phyloP scores from a whole-genome alignment of 306 rosid species.

The Vicia faba region DNA sequence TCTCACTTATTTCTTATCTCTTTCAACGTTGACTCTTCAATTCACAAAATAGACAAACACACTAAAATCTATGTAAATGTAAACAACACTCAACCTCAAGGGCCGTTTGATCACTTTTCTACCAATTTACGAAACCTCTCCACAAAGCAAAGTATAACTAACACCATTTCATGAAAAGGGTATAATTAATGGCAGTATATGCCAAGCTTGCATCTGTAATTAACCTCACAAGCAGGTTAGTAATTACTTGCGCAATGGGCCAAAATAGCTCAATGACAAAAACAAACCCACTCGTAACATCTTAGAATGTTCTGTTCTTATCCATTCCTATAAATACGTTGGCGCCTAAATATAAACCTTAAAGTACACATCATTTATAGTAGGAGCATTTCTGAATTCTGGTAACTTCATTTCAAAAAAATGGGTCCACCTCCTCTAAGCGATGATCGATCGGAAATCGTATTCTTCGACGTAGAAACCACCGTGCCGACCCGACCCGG shows the following conservation, averaged over 20 bases:
- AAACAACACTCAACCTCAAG: too few relatives aligned
- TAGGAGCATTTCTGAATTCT: slow-evolving; percentile 4
- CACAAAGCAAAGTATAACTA: slow-evolving; percentile 5
- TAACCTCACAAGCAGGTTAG: slow-evolving; percentile 32
- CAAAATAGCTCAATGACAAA: slow-evolving; percentile 22
- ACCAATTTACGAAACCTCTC: not conserved
- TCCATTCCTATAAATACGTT: not conserved
- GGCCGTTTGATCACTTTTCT: not conserved
- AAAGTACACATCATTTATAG: not conserved
- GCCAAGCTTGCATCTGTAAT: slow-evolving; percentile 26
- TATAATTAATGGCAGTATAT: slow-evolving; percentile 23
- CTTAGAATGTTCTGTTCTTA: not conserved
- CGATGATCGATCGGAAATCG: slow-evolving; percentile 80
- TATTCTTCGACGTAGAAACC: slow-evolving; percentile 90
- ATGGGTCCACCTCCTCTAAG: slow-evolving; percentile 24
- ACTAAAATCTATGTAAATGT: too few relatives aligned
- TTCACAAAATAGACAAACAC: too few relatives aligned
- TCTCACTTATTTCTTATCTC: too few relatives aligned
- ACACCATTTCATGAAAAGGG: not conserved
- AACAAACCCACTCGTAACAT: not conserved
- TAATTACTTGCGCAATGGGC: slow-evolving; percentile 31
- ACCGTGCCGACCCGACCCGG: slow-evolving; percentile 76
- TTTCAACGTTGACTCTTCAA: too few relatives aligned
- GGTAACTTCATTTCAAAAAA: not conserved
- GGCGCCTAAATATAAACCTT: not conserved